Evolutionary conservation across 1,139 yeast genomes (phyloP), one percentile per base, ranked within the genome.

Genomic region (Saccharomycopsis crataegensis): DNA sequence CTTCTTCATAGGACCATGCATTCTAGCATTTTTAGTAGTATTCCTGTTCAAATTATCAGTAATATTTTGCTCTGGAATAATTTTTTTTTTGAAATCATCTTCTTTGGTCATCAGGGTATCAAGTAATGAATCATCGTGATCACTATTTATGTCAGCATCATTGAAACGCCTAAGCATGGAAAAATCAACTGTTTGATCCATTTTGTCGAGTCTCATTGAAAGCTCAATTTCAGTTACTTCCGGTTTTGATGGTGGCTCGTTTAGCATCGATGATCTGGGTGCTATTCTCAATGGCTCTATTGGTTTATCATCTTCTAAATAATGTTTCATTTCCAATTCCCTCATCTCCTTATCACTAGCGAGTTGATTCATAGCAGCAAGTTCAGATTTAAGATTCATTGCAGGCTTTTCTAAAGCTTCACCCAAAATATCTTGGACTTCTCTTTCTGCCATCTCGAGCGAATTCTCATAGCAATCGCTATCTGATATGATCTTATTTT

Each of bases 231-330:
- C 34, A 16, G 28, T 22, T 4, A 22, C 28, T 36, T 36, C 40
- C 5, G n/a, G 40, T 5, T 36, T 36, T 11, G 11, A 2, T 11
- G 40, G n/a, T 11, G 40, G 40, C n/a, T 36, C n/a, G 11, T 36
- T 11, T 2, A 36, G 5, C 40, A 11, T 5, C 7, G n/a, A 2
- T 12, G 43, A 40, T 40, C 16, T 9, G 6, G 17, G 17, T 17
- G 44, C 12, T 37, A 44, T 43, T 41, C 46, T 32, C n/a, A 51
- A 33, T 32, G 50, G 52, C 43, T 43, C 44, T 12, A 49, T 49
- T 31, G 48, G 48, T 14, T 43, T n/a, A 33, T 49, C 52, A 41
- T 43, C 52, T 12, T 31, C 33, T 12, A 49, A 12, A 34, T 43
- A 49, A 14, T n/a, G 14, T 28, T 31, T 32, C 42, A 43, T 36